Percentiles rank a stretch among this genome's conserved stretches.
Evolutionary conservation across 768 basidiomycete genomes (phyloP).

Genomic region (Scleroderma bovista): DNA sequence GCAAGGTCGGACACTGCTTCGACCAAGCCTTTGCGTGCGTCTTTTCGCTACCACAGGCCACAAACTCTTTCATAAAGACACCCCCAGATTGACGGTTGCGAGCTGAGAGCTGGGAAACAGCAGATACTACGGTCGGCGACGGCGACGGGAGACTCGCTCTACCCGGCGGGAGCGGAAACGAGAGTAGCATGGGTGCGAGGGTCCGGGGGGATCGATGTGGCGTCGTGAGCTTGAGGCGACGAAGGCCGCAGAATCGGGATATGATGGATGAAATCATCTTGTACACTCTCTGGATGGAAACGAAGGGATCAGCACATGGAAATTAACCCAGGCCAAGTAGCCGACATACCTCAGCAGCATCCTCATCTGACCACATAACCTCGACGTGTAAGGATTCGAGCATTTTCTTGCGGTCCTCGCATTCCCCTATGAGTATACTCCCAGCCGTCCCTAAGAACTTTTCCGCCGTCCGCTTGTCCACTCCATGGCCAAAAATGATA

Average conservation of each 20-base stretch:
- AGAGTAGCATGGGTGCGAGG: not conserved
- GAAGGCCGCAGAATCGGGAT: conserved; percentile 25
- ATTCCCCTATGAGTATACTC: conserved; percentile 12
- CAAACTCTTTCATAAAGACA: conserved; percentile 19
- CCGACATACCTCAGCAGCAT: conserved; percentile 23
- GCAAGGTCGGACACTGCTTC: conserved; percentile 19
- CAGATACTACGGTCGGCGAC: not conserved
- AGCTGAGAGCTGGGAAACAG: not conserved
- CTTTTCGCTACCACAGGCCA: conserved; percentile 21
- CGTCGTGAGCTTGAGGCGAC: conserved; percentile 26
- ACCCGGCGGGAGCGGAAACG: not conserved
- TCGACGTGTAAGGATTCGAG: conserved; percentile 24
- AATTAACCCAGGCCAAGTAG: not conserved
- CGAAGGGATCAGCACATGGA: not conserved
- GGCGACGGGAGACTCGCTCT: conserved; percentile 5
- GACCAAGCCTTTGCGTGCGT: conserved; percentile 26
- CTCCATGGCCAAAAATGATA: conserved; percentile 24
- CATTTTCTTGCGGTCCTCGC: conserved; percentile 1
- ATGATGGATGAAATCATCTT: conserved; percentile 26
- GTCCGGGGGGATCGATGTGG: conserved; percentile 25
- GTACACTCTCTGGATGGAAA: conserved; percentile 18
- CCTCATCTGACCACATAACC: conserved; percentile 21
- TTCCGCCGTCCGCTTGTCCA: conserved; percentile 29
- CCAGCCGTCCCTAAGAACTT: conserved; percentile 26
- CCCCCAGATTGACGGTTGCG: not conserved